Conservation (phyloP, 768 basidiomycete species). For the Dendrothele bispora region DNA sequence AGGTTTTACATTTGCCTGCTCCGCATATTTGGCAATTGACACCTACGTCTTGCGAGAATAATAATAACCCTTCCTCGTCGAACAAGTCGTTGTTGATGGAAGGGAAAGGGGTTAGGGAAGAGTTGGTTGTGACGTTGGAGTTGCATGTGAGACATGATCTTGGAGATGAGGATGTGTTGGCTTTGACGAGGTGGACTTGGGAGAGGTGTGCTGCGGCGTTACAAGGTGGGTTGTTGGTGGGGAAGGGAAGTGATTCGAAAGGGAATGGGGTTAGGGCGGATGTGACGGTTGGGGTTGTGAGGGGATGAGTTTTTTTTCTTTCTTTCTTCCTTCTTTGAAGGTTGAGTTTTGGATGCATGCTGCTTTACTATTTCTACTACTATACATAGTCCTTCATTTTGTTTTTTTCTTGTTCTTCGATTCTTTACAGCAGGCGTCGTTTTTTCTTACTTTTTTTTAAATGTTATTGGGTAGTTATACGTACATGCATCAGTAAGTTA, state of each 20-base stretch:
- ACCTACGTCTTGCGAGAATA: slow-evolving; percentile 24
- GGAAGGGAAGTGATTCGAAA: slow-evolving; percentile 25
- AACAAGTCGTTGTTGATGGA: background rate
- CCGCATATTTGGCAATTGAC: slow-evolving; percentile 90
- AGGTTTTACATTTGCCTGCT: slow-evolving; percentile 78
- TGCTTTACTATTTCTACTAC: too few relatives aligned
- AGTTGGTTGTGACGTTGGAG: slow-evolving; percentile 76
- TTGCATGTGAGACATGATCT: slow-evolving; percentile 70
- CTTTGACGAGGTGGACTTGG: slow-evolving; percentile 76
- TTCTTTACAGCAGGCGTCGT: too few relatives aligned
- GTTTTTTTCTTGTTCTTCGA: too few relatives aligned
- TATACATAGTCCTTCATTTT: too few relatives aligned
- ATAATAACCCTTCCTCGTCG: background rate
- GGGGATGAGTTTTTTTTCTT: too few relatives aligned
- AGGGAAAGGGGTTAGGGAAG: slow-evolving; percentile 16
- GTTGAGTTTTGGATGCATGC: too few relatives aligned
- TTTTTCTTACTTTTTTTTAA: too few relatives aligned
- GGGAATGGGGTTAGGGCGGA: slow-evolving; percentile 49
- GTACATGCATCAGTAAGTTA: too few relatives aligned
- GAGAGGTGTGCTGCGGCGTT: slow-evolving; percentile 61
- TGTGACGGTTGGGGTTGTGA: slow-evolving; percentile 74
- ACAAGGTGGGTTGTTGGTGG: slow-evolving; percentile 33
- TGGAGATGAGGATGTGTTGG: slow-evolving; percentile 68
- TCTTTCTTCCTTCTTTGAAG: too few relatives aligned
- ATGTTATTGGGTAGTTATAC: too few relatives aligned